Base-by-base conservation (phyloP, 495 filamentous ascomycete species). In the Penicillium chermesinum region DNA sequence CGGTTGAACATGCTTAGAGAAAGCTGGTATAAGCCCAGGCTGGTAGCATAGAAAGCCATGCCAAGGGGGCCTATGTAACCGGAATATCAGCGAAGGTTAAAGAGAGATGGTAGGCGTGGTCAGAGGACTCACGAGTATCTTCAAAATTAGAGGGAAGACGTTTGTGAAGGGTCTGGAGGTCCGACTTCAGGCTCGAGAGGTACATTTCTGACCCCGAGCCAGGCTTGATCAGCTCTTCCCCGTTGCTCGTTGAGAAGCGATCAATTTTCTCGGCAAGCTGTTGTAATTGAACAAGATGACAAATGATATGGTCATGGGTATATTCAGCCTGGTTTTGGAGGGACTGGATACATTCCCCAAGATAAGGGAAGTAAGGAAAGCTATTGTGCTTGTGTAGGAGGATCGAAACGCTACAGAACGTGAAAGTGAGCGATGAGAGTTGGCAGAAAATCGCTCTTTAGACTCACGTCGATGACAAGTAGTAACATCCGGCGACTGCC, bases 211-310 rank as follows among this genome's bases (percentile, higher is more conserved):
- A 25, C 3, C 44, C 61, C 9, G 58, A 59, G 5, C 55, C 49
- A 17, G 53, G 48, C 21, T 15, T 52, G 12, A 15, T 21, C 20
- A 57, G 17, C 16, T 54, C 54, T 2, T 38, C 15, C 16, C 32
- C 45, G 41, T 57, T 53, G 14, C 37, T 41, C 27, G 39, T 32
- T 15, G 49, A 57, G 10, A 64, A 38, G 0, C 48, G 44, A 30
- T 63, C 52, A 7, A 60, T 54, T 38, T 57, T 63, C n/a, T 63
- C 62, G 33, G 50, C 50, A n/a, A 58, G 53, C 18, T 22, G 35
- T 37, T 65, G 62, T 18, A 65, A 25, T 14, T 54, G 59, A n/a
- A 61, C 43, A 0, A 60, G 37, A 15, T 58, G 38, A 8, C 21
- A 33, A 14, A 64, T 52, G 35, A 57, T 55, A 48, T 49, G 30